Evolutionary conservation across 441 rosid genomes (phyloP), one percentile per base, ranked within the genome.

Genomic region (Kokia cookei): DNA sequence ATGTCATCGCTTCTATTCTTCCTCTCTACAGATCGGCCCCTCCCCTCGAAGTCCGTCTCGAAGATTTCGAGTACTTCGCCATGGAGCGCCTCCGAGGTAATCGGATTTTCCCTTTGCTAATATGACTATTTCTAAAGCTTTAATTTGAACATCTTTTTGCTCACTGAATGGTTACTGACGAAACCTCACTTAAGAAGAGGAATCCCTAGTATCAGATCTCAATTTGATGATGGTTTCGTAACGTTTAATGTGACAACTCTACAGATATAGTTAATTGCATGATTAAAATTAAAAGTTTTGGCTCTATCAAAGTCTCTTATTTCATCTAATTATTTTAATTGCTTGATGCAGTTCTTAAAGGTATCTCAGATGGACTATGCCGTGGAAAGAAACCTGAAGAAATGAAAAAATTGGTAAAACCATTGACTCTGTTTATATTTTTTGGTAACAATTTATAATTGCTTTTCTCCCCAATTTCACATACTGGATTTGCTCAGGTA

Each of bases 61-160:
- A 93, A 74, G 98, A 96, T 66, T 96, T 92, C 88, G 98, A 92
- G 86, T 92, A 90, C 82, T 94, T 87, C 82, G 93, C 99, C 80
- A 81, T 91, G 60, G 97, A 94, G 86, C 97, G 98, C 59, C 88
- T 96, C 75, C 89, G 93, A 84, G 98, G 99, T 91, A 12, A 2
- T 15, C 42, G 32, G 13, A 73, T 32, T 55, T 55, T 68, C 40
- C 7, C 7, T 35, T 7, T 37, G 29, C 11, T 24, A 67, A n/a
- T 47, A 43, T 65, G 43, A 40, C 43, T 40, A 40, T 51, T 37
- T 65, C 4, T 7, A 65, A 7, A 24, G 32, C 54, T 45, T 65
- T 24, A 22, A 24, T 65, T 24, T 27, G 5, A 8, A 14, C 5
- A 71, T 17, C 6, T 2, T 69, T 40, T 10, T 3, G 4, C 15